These are phyloP conservation scores for Paxillus ammoniavirescens DNA, from an alignment of 768 basidiomycete genomes.

Conservation along the genomic window DNA sequence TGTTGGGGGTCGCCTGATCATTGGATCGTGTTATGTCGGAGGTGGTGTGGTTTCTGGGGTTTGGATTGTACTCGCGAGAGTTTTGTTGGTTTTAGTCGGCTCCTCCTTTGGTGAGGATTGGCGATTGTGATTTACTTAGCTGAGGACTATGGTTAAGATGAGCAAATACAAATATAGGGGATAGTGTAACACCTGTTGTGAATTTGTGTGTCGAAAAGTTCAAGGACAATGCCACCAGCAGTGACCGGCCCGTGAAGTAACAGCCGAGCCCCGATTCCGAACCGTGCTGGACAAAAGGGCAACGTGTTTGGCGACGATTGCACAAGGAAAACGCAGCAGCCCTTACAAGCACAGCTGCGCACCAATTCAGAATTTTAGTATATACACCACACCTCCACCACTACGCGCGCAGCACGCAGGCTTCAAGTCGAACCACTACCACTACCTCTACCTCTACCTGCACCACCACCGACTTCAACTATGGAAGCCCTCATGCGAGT, in stretches of 20 bases:
- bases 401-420: background rate
- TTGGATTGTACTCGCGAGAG: no score
- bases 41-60: no score
- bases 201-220: no score
- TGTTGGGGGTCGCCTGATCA: conserved; percentile 80
- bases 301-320: background rate
- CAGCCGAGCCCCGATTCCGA: background rate
- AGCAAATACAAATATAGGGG: no score
- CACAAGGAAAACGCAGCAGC: background rate
- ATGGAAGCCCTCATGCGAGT: conserved; percentile 71
- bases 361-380: background rate
- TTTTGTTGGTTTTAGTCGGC: no score
- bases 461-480: conserved; percentile 3
- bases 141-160: no score
- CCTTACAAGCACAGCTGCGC: background rate
- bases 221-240: no score
- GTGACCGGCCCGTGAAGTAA: no score
- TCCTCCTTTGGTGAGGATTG: no score
- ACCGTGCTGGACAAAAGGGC: background rate
- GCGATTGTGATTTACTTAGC: no score
- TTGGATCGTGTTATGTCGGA: conserved; percentile 13
- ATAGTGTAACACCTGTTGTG: no score
- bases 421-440: background rate
- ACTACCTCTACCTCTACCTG: background rate
- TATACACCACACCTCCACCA: background rate